Base-by-base conservation (phyloP, 805 yeast genomes). In the Nakazawaea holstii region DNA sequence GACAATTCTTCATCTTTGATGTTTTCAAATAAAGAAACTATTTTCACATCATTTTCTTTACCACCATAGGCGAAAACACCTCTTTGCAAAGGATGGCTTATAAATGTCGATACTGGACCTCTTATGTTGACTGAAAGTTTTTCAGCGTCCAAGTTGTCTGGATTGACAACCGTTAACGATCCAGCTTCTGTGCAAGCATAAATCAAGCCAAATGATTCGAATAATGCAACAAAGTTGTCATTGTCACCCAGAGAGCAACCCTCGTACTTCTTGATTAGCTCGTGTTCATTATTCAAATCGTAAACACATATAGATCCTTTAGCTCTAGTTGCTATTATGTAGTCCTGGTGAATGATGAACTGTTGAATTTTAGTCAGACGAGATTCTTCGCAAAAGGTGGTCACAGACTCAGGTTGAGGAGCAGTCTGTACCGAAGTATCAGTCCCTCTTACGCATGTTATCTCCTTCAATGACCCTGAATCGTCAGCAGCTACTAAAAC, bases 21-120 rank as follows among this genome's bases (percentile, higher is more conserved):
- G n/a, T 58, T 62, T 1, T 60, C 60, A 43, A 65, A 67, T 20
- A 79, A 51, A 38, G 67, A 54, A 41, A 76, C 61, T 17, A 83
- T 65, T 44, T 76, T 77, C 5, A 87, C 66, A 60, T 87, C 91
- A 50, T 80, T 80, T 55, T 90, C 95, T 58, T 87, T 79, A 28
- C 98, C 99, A 32, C 97, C 97, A 57, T 70, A 78, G 1, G 94
- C 96, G 63, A 86, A 79, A 1, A 81, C 61, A 20, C 78, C 76
- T 7, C 62, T 60, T 17, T 69, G 72, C 13, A 61, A 57, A 3
- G 81, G 82, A 55, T 79, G 79, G 30, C 66, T 61, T 10, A 64
- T 60, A 58, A 76, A 77, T 33, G 80, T 62, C 48, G 72, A 66
- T 36, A 83, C 60, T 6, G 82, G 79, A 3, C 74, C 80, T 36